Evolutionary conservation across 148 eudicot genomes (phyloP).

Genomic region (Fallopia convolvulus): DNA sequence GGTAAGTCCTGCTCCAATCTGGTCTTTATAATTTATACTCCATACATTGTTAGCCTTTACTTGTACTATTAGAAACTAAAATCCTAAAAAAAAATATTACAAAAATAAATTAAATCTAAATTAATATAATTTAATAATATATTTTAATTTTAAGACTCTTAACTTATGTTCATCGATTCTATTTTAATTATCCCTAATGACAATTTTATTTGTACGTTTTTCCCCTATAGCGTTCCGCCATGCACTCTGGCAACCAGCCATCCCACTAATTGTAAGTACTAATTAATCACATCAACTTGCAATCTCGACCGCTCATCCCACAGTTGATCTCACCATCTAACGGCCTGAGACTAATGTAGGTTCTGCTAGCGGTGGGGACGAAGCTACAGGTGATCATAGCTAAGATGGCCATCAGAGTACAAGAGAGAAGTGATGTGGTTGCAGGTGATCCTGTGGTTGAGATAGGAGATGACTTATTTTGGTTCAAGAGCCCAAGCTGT

Average conservation of each 20-base stretch:
- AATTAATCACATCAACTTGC: not conserved
- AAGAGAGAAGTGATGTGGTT: constrained; percentile 28
- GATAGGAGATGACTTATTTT: constrained; percentile 40
- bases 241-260: not conserved
- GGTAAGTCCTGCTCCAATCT: not conserved
- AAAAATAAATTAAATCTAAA: too few relatives aligned
- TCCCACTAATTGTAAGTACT: not conserved
- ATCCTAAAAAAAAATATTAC: too few relatives aligned
- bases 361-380: constrained; percentile 38
- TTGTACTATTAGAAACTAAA: too few relatives aligned
- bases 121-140: too few relatives aligned
- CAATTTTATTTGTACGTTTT: too few relatives aligned
- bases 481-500: constrained; percentile 40
- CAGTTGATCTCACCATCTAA: not conserved
- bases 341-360: constrained; percentile 18
- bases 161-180: too few relatives aligned
- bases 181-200: too few relatives aligned
- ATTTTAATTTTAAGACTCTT: too few relatives aligned
- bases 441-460: constrained; percentile 32
- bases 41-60: too few relatives aligned
- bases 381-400: constrained; percentile 45
- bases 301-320: not conserved
- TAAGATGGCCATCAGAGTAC: constrained; percentile 34
- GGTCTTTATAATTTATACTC: too few relatives aligned
- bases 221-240: not conserved